Percentiles rank a stretch among this genome's conserved stretches.
Conservation (phyloP, 306 rosid species). For the Cicer arietinum region DNA sequence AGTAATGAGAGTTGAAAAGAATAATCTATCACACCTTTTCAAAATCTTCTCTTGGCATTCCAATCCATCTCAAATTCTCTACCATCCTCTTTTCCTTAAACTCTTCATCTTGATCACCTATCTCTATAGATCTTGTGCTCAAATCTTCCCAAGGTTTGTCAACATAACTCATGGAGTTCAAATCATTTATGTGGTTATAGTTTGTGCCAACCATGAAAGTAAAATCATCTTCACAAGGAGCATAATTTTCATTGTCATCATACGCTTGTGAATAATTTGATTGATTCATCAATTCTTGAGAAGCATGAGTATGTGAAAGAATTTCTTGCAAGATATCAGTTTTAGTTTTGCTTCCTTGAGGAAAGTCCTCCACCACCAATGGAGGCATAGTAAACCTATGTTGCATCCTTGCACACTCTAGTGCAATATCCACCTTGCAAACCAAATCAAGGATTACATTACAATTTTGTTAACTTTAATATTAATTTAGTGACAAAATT, state of each 20-base stretch:
- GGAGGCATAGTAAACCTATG: constrained; percentile 79
- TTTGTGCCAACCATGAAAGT: constrained; percentile 63
- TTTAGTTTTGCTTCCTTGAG: constrained; percentile 54
- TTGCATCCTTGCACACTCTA: constrained; percentile 93
- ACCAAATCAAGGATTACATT: background rate
- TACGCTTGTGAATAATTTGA: constrained; percentile 46
- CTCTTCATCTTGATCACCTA: constrained; percentile 60
- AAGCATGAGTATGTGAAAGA: constrained; percentile 82
- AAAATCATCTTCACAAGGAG: constrained; percentile 57
- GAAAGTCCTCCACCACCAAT: constrained; percentile 73
- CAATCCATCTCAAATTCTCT: constrained; percentile 91
- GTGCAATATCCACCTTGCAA: constrained; percentile 82
- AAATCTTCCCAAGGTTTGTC: constrained; percentile 69
- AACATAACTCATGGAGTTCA: constrained; percentile 49
- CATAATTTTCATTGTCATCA: constrained; percentile 54
- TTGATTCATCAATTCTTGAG: constrained; percentile 70
- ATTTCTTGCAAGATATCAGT: constrained; percentile 84
- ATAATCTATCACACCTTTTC: constrained; percentile 62
- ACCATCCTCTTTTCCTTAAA: constrained; percentile 57
- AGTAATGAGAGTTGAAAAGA: constrained; percentile 2
- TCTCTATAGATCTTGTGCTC: constrained; percentile 55
- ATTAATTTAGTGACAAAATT: too few relatives aligned
- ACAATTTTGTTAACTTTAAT: too few relatives aligned
- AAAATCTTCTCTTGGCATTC: constrained; percentile 68
- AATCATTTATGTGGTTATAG: constrained; percentile 43